Conservation (phyloP, 108 stramenopile genomes). For the Seminavis robusta region DNA sequence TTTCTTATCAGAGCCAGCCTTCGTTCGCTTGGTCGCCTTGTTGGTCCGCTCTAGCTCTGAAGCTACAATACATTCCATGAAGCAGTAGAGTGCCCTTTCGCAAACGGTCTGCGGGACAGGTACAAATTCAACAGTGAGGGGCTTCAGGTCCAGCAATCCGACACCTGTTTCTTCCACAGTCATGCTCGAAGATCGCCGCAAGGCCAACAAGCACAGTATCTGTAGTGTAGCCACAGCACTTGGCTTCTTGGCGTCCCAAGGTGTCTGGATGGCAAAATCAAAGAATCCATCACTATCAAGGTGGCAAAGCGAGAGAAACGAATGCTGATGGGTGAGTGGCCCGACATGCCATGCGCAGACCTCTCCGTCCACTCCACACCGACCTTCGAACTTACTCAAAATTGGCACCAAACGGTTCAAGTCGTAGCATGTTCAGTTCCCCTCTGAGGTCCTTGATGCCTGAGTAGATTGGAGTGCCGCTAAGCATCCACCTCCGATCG, state of each 20-base stretch:
- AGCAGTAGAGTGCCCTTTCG: constrained; percentile 63
- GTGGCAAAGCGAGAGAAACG: too few species aligned
- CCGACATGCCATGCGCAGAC: too few species aligned
- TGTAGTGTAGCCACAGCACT: constrained; percentile 43
- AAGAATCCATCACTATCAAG: constrained; percentile 93
- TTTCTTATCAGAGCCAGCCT: not conserved
- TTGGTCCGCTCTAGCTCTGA: constrained; percentile 10
- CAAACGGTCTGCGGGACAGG: constrained; percentile 38
- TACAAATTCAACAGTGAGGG: constrained; percentile 33
- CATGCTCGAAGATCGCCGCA: constrained; percentile 79
- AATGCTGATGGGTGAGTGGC: too few species aligned
- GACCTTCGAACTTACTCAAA: too few species aligned
- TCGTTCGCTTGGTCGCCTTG: not conserved
- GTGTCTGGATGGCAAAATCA: constrained; percentile 48
- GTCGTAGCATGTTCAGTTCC: constrained; percentile 74
- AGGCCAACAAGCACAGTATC: constrained; percentile 42
- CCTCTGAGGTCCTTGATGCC: constrained; percentile 73
- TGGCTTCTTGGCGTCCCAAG: constrained; percentile 19
- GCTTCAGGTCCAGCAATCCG: constrained; percentile 40
- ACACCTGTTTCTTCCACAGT: constrained; percentile 26
- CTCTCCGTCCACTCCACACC: too few species aligned
- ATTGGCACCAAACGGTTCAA: constrained; percentile 71
- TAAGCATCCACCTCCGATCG: constrained; percentile 69
- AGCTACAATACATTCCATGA: constrained; percentile 42
- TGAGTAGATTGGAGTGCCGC: constrained; percentile 74